Evolutionary conservation across 495 filamentous ascomycete genomes (phyloP).

Genomic region (Xylaria flabelliformis): DNA sequence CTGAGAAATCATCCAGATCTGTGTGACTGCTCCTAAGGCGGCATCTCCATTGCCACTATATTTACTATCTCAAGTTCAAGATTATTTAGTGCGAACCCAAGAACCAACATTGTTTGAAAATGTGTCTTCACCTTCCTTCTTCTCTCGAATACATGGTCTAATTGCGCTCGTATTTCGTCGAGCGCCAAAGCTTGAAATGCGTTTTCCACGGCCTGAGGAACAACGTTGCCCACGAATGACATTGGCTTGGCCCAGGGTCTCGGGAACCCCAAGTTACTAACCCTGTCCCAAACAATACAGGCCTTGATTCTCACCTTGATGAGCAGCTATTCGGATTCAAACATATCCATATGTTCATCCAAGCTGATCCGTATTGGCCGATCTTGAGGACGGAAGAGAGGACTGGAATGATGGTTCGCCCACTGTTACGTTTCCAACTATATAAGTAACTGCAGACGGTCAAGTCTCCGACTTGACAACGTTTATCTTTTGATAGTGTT

Average conservation of each 20-base stretch:
- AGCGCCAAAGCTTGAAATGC: conserved; percentile 77
- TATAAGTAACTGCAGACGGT: too few relatives aligned
- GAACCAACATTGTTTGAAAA: conserved; percentile 66
- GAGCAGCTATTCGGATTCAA: neutral
- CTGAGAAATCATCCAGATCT: conserved; percentile 22
- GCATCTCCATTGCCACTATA: conserved; percentile 49
- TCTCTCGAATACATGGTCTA: conserved; percentile 66
- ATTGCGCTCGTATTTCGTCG: conserved; percentile 69
- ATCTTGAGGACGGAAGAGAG: neutral
- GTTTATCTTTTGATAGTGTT: too few relatives aligned
- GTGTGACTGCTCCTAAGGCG: conserved; percentile 13
- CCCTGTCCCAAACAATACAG: conserved; percentile 48
- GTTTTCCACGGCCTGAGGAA: conserved; percentile 56
- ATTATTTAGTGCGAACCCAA: conserved; percentile 65
- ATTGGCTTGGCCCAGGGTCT: conserved; percentile 35
- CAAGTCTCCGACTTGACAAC: too few relatives aligned
- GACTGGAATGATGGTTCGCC: neutral
- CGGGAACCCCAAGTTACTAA: conserved; percentile 46
- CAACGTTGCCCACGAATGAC: conserved; percentile 41
- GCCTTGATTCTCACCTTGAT: conserved; percentile 45
- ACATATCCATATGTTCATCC: neutral
- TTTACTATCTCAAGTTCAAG: too few relatives aligned
- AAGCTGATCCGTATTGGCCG: neutral
- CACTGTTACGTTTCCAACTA: too few relatives aligned
- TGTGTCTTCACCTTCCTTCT: conserved; percentile 44